A percentile compares a stretch with the other conserved stretches of the same genome.
phyloP scores from a whole-genome alignment of 169 alveolate species.

The Plasmodium adleri region DNA sequence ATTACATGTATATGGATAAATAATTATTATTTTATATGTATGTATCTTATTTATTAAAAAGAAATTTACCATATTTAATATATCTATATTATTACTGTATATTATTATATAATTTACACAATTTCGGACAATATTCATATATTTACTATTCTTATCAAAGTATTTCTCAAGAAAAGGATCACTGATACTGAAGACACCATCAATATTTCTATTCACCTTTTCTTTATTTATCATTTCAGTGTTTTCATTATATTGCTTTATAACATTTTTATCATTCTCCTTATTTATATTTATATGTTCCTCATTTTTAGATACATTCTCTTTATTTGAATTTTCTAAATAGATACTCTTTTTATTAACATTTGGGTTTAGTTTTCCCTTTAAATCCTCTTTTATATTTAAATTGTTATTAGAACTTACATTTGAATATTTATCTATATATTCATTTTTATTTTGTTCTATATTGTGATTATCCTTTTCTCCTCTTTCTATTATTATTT shows the following conservation, averaged over 20 bases:
- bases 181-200: slow-evolving; percentile 61
- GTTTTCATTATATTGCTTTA: slow-evolving; percentile 2
- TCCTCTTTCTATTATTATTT: neutral
- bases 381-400: too few relatives aligned
- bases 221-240: neutral
- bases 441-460: neutral
- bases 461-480: neutral
- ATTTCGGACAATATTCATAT: slow-evolving; percentile 48
- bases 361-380: too few relatives aligned
- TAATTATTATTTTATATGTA: slow-evolving; percentile 42
- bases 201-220: slow-evolving; percentile 7
- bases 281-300: neutral
- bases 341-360: too few relatives aligned
- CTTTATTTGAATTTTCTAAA: too few relatives aligned
- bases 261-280: neutral
- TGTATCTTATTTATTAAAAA: slow-evolving; percentile 17
- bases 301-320: neutral
- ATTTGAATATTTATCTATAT: too few relatives aligned
- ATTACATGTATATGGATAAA: slow-evolving; percentile 48
- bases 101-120: slow-evolving; percentile 58
- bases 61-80: slow-evolving; percentile 36
- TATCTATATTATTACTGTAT: slow-evolving; percentile 49
- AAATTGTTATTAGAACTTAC: too few relatives aligned
- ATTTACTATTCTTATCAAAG: slow-evolving; percentile 41
- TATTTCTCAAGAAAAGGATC: slow-evolving; percentile 63